These are phyloP conservation scores for Tylopilus balloui DNA, from an alignment of 768 basidiomycete species.

Conservation along the genomic window DNA sequence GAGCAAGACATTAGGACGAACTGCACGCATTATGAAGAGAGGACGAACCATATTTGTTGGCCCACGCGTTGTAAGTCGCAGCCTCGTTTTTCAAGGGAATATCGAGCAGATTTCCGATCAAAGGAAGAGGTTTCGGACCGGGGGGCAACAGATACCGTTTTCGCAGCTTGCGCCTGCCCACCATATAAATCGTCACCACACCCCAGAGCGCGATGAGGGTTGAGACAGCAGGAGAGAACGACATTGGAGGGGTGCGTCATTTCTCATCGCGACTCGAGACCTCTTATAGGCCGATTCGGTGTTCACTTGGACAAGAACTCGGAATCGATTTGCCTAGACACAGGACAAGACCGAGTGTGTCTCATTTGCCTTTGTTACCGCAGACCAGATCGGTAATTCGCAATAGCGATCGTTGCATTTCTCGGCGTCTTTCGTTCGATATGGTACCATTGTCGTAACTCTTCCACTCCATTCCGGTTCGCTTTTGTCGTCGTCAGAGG, in stretches of 20 bases:
- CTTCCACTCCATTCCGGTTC: neutral
- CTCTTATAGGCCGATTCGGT: conserved; percentile 18
- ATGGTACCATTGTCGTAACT: neutral
- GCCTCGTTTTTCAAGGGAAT: conserved; percentile 38
- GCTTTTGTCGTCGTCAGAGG: neutral
- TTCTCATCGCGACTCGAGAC: conserved; percentile 1
- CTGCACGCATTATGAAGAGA: neutral
- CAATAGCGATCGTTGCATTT: neutral
- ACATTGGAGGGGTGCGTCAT: conserved; percentile 10
- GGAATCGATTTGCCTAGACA: neutral
- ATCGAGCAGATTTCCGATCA: conserved; percentile 52
- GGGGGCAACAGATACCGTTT: conserved; percentile 43
- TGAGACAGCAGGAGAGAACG: conserved; percentile 10
- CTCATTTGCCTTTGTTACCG: conserved; percentile 15
- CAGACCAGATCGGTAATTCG: neutral
- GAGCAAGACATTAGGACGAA: neutral
- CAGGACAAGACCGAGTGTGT: conserved; percentile 9
- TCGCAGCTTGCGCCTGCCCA: conserved; percentile 10
- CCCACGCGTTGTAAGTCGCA: conserved; percentile 41
- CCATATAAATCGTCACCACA: conserved; percentile 17
- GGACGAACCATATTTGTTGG: conserved; percentile 33
- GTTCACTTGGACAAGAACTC: conserved; percentile 12
- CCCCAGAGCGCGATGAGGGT: conserved; percentile 23
- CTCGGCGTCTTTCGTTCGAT: conserved; percentile 4
- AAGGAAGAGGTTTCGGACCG: conserved; percentile 49